Base-by-base conservation (phyloP, 2,329 filamentous ascomycete species). In the Uncinocarpus reesii region DNA sequence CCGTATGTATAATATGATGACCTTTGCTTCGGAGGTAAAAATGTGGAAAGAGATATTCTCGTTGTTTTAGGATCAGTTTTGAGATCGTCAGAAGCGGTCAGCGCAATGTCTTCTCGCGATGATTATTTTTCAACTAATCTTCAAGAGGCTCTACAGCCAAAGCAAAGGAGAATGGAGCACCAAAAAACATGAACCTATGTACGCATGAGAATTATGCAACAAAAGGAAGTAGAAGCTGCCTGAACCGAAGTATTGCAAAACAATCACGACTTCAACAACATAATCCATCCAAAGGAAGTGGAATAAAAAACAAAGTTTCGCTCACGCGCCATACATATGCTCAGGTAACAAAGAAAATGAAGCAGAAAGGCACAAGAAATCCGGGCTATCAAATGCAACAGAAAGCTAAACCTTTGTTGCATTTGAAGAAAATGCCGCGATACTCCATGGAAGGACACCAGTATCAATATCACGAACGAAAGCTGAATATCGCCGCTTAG, bases 281-380 rank as follows among this genome's bases (percentile, higher is more conserved):
- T 10, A 21, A 35, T 35, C 18, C 36, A n/a, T n/a, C 16, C 28
- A 35, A 35, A 34, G n/a, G 35, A 37, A 46, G 23, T 10, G 24
- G 4, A 20, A 31, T 10, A 7, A n/a, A 40, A 41, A 31, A 5
- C 2, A 29, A 16, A 44, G 26, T 26, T 11, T 41, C 36, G 45
- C 45, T 47, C 35, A 32, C 41, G 36, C 45, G 45, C 45, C 45
- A 32, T 32, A 31, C 18, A 40, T n/a, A 47, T 47, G 45, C 45
- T 47, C 24, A 34, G 16, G 20, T 32, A 41, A 47, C 24, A 41
- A 47, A 41, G 28, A 16, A 34, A 40, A 5, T 37, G 21, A 28
- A 21, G 16, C 4, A 34, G n/a, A 15, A 29, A 41, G 21, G 11
- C n/a, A 7, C 2, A 37, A 38, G n/a, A 4, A n/a, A n/a, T n/a